Evolutionary conservation across 805 yeast species (phyloP), one percentile per base, ranked within the genome.

Genomic region (Lipomyces mesembrius): DNA sequence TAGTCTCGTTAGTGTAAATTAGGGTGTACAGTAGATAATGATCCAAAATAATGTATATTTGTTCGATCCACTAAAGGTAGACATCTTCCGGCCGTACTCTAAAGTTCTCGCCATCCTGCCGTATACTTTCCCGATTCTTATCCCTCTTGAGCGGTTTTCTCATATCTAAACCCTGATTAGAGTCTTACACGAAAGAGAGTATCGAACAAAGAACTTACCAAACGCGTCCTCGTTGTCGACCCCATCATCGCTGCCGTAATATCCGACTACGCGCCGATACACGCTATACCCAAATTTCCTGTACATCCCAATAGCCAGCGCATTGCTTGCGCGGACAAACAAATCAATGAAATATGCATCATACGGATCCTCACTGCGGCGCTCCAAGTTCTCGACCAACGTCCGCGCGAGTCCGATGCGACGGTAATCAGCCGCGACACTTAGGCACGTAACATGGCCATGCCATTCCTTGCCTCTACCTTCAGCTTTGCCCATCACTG

Each of bases 371-470:
- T 89, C 91, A 0, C 96, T 90, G 57, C 88, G 84, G 55, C 85
- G 83, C 73, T 89, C 92, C 55, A 95, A 79, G 66, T 90, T 86
- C 59, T 84, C 80, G 74, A 97, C 92, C 54, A 95, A 80, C 66
- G 85, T 84, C 7, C 92, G 85, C 1, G 98, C 99, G 52, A 95
- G 80, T 1, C 97, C 96, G 17, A 94, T 82, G 68, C 98, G 80
- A 62, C 99, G 80, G 77, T 89, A 94, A 61, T 86, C 88, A 12
- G 91, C 88, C 66, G 89, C 89, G 0, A 95, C 89, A 0, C 98
- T 92, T 2, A 95, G 97, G 0, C 99, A 98, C 0, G 98, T 92
- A 60, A 95, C 92, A 77, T 95, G 99, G 0, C 97, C 86, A 75
- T 95, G 99, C 97, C 98, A 94, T 67, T 92, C 95, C 58, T 83